Base-by-base conservation (phyloP, 169 alveolate genomes). In the Plasmodium falciparum region DNA sequence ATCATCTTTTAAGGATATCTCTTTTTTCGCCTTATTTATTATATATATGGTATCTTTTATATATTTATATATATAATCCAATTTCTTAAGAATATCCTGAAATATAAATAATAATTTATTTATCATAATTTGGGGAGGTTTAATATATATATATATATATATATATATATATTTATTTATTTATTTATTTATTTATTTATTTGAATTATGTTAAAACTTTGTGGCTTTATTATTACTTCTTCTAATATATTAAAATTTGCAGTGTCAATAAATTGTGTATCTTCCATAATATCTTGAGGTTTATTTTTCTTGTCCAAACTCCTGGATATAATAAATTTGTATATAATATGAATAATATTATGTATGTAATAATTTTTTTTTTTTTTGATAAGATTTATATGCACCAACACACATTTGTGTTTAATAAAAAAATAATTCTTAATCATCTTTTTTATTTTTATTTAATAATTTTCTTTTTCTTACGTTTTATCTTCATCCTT, bases 21-120 rank as follows among this genome's bases (percentile, higher is more conserved):
- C 89, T 59, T 78, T 78, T 52, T 78, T 78, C 24, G 89, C 89
- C 26, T 78, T 78, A 61, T 78, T 78, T 39, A 78, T 78, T 65
- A 78, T 78, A 61, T 66, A 78, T 52, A 78, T 65, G 7, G 89
- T 78, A 58, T 78, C 89, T 58, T 78, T 78, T 50, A 78, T 78
- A 70, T 78, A 78, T 56, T 78, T 78, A 69, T 78, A 78, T 59
- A 78, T 63, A 20, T 65, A 29, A 43, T 78, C 89, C 62, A 78
- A 56, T 65, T 78, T 78, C 67, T 70, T 65, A 13, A 78, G 74
- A 13, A 78, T 78, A 26, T 78, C 89, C 89, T 78, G 59, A 67
- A 43, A 66, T 78, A 49, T 62, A 70, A 20, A 39, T 39, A 39
- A 39, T 39, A 22, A 71, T 49, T 70, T n/a, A 26, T 26, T 45